Evolutionary conservation across 345 rosid genomes (phyloP), one percentile per base, ranked within the genome.

Genomic region (Hibiscus tridactylites): DNA sequence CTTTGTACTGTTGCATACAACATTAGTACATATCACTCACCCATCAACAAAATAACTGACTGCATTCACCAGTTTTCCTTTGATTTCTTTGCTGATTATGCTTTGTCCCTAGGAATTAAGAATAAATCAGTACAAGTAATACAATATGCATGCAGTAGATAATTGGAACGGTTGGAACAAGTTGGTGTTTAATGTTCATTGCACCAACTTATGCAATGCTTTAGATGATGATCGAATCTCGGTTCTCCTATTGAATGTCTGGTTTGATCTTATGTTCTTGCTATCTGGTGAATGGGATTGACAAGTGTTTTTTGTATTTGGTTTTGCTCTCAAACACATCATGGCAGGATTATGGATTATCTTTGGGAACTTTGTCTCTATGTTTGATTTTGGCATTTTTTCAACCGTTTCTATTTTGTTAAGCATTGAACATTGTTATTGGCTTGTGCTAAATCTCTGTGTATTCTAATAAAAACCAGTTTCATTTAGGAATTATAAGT

Each of bases 101-200:
- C 94, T 77, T 77, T 91, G 81, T 52, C 94, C 93, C 94, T 87
- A 77, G 11, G 24, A 66, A 26, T 26, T 28, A 46, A 15, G 17
- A 65, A 15, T 64, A 64, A 19, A 64, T 64, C 68, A 39, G 29
- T 64, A 5, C 16, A 39, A 63, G 68, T 19, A 17, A 44, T 42
- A 35, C 13, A 3, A 63, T 17, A 9, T 39, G 68, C 68, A 60
- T 15, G 15, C 2, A 61, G 46, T n/a, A 61, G 65, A 61, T 31
- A 61, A 16, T 16, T 19, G 57, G 21, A 52, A 52, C 1, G 57
- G 21, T 52, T 52, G 56, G 56, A 2, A 16, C 21, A 16, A 52
- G 56, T 16, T 52, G 56, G 21, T 16, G 56, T 52, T 52, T 52
- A 37, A 37, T 37, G 42, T 37, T 33, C 37, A 33, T 37, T 1